phyloP scores from a whole-genome alignment of 1,139 yeast species.

The Kluyveromyces sp. region DNA sequence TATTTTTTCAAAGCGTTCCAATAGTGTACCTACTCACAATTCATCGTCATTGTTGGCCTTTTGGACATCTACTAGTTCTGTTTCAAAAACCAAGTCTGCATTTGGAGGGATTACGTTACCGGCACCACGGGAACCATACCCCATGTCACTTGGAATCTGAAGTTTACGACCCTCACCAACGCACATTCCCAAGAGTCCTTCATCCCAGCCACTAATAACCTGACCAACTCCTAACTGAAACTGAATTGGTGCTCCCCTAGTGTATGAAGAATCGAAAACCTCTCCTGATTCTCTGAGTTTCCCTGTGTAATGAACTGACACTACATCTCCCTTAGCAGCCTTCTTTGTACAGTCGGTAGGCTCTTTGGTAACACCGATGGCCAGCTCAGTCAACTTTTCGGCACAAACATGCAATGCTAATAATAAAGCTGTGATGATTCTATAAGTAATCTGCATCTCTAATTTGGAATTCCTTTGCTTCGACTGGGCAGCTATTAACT shows the following conservation, averaged over 20 bases:
- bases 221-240: slow-evolving; percentile 68
- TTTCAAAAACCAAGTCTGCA: slow-evolving; percentile 56
- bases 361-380: slow-evolving; percentile 39
- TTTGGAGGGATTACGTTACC: slow-evolving; percentile 71
- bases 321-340: slow-evolving; percentile 56
- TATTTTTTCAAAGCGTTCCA: too few species aligned
- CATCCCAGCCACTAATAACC: slow-evolving; percentile 86
- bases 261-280: slow-evolving; percentile 66
- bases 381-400: slow-evolving; percentile 22
- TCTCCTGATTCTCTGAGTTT: slow-evolving; percentile 53
- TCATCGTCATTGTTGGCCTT: slow-evolving; percentile 18
- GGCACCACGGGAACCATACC: slow-evolving; percentile 69
- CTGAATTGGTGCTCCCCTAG: slow-evolving; percentile 57
- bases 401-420: slow-evolving; percentile 16
- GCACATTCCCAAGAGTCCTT: slow-evolving; percentile 75
- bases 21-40: slow-evolving; percentile 3
- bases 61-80: slow-evolving; percentile 49
- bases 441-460: slow-evolving; percentile 4
- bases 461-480: background rate
- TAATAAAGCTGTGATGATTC: slow-evolving; percentile 4
- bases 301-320: slow-evolving; percentile 74
- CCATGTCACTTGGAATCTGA: slow-evolving; percentile 69
- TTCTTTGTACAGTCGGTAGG: slow-evolving; percentile 48
- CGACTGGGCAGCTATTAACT: background rate
- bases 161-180: slow-evolving; percentile 77